These are phyloP conservation scores for Diaporthe destruens DNA, from an alignment of 2,329 filamentous ascomycete species.

Conservation along the genomic window DNA sequence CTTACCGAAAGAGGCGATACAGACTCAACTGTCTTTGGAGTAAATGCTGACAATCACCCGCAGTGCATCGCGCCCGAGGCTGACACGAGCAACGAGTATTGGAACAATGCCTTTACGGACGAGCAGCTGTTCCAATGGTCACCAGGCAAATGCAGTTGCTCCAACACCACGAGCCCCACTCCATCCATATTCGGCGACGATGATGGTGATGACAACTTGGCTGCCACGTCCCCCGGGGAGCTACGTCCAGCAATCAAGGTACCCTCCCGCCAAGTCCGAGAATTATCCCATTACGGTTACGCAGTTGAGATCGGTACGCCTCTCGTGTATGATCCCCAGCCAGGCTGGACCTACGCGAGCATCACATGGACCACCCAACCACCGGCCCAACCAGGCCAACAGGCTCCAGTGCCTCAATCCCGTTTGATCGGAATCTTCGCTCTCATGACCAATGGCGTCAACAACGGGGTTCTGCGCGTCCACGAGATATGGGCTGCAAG, in stretches of 20 bases:
- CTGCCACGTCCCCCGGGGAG: not conserved
- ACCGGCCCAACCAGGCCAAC: too few relatives aligned
- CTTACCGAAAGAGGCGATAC: too few relatives aligned
- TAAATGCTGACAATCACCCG: not conserved
- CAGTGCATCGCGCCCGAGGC: not conserved
- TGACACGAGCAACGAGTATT: not conserved
- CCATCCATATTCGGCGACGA: not conserved
- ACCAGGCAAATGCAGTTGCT: constrained; percentile 3
- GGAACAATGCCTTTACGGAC: constrained; percentile 8
- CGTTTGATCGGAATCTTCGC: not conserved
- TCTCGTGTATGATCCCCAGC: too few relatives aligned
- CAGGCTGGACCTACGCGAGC: not conserved
- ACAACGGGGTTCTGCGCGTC: not conserved
- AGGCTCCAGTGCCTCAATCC: too few relatives aligned
- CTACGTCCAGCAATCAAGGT: not conserved
- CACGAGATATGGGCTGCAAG: not conserved
- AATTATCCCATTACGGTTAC: not conserved
- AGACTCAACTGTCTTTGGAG: not conserved
- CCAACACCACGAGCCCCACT: not conserved
- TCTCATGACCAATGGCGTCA: not conserved
- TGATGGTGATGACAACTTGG: not conserved
- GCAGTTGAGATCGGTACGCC: too few relatives aligned
- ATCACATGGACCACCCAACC: not conserved
- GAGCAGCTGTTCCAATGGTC: not conserved
- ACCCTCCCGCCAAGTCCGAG: not conserved